Conservation (phyloP, 2,329 filamentous ascomycete genomes). For the Verticillium zaregamsianum region DNA sequence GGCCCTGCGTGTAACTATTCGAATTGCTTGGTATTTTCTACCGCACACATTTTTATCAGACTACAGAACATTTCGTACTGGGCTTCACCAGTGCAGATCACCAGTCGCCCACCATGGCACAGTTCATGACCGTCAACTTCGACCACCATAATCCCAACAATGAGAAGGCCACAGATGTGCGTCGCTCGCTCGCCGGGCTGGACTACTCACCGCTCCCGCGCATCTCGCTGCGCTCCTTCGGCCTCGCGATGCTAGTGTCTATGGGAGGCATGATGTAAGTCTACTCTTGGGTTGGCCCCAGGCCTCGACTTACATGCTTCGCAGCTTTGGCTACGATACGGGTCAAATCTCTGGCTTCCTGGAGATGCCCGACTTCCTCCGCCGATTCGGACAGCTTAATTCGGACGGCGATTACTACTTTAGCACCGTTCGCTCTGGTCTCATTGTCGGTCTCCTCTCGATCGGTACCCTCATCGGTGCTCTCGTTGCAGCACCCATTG, state of each 20-base stretch:
- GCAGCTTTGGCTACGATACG: slow-evolving; percentile 41
- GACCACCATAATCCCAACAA: slow-evolving; percentile 37
- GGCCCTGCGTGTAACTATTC: background rate
- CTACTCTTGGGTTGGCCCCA: no score
- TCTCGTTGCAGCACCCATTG: slow-evolving; percentile 54
- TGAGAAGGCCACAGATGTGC: slow-evolving; percentile 26
- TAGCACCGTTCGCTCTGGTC: slow-evolving; percentile 49
- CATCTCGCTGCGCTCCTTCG: slow-evolving; percentile 29
- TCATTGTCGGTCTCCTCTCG: slow-evolving; percentile 55
- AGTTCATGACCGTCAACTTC: slow-evolving; percentile 30
- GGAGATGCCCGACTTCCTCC: slow-evolving; percentile 52
- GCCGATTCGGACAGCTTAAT: slow-evolving; percentile 42
- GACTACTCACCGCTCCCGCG: slow-evolving; percentile 41
- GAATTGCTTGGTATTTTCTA: background rate
- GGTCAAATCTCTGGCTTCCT: slow-evolving; percentile 55
- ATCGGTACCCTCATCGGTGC: slow-evolving; percentile 60
- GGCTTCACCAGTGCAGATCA: background rate
- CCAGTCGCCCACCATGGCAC: slow-evolving; percentile 10
- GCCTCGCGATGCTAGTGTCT: slow-evolving; percentile 35
- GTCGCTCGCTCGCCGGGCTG: slow-evolving; percentile 30
- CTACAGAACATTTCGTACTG: background rate
- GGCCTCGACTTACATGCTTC: slow-evolving; percentile 3
- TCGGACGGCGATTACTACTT: slow-evolving; percentile 38
- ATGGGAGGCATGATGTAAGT: slow-evolving; percentile 41
- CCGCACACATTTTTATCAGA: background rate